These are phyloP conservation scores for Trichoderma sp. DNA, from an alignment of 2,329 filamentous ascomycete genomes.

Conservation along the genomic window DNA sequence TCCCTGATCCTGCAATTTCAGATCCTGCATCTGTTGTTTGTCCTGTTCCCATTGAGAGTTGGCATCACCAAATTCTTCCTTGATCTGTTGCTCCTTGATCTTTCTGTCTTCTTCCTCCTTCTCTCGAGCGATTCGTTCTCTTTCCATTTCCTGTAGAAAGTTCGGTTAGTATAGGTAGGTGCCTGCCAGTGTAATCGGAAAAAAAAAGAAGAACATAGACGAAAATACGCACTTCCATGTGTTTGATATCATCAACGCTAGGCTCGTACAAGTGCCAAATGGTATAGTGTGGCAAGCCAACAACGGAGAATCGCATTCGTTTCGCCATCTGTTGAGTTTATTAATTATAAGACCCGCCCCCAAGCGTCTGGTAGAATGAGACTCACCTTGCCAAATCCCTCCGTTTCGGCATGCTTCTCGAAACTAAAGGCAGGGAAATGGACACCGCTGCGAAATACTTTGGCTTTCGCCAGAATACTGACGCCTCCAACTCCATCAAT, in stretches of 20 bases:
- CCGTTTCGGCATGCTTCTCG: slow-evolving; percentile 96
- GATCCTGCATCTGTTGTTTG: slow-evolving; percentile 73
- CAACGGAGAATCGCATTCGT: slow-evolving; percentile 92
- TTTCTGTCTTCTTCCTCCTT: slow-evolving; percentile 68
- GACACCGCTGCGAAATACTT: slow-evolving; percentile 90
- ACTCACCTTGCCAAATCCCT: slow-evolving; percentile 94
- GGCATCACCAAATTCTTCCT: slow-evolving; percentile 76
- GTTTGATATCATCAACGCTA: slow-evolving; percentile 93
- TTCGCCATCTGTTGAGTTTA: slow-evolving; percentile 76
- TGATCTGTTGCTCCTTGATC: slow-evolving; percentile 70
- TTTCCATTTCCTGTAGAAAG: slow-evolving; percentile 79
- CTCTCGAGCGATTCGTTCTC: slow-evolving; percentile 77
- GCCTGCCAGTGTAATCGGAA: not conserved
- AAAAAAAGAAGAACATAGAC: not conserved
- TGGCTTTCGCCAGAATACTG: slow-evolving; percentile 93
- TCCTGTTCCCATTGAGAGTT: slow-evolving; percentile 87
- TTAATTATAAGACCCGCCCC: not conserved
- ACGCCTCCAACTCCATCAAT: slow-evolving; percentile 97
- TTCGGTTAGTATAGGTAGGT: not conserved
- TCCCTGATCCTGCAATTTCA: slow-evolving; percentile 42
- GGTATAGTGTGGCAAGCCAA: slow-evolving; percentile 94
- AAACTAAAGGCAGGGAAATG: slow-evolving; percentile 99
- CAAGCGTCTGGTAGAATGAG: no score
- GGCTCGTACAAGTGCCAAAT: slow-evolving; percentile 99
- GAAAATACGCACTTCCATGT: slow-evolving; percentile 73